phyloP scores from a whole-genome alignment of 306 rosid species.

The Urtica urens region DNA sequence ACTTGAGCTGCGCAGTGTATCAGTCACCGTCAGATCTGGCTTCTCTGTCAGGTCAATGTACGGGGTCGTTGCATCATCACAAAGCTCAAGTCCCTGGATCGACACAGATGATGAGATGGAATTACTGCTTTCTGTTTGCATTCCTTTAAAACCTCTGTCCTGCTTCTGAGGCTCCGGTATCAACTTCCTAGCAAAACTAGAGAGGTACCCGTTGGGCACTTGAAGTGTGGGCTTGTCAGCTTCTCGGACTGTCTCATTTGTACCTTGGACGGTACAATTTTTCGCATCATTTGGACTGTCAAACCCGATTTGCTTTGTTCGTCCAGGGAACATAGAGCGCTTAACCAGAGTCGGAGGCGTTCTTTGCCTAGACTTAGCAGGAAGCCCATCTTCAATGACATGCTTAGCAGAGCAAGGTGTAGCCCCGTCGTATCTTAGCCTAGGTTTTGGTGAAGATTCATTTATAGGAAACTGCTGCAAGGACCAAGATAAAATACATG shows the following conservation, averaged over 20 bases:
- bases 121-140: conserved; percentile 62
- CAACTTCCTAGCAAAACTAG: conserved; percentile 30
- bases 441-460: conserved; percentile 56
- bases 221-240: conserved; percentile 34
- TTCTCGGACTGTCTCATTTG: conserved; percentile 37
- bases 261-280: conserved; percentile 27
- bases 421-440: conserved; percentile 50
- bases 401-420: conserved; percentile 46
- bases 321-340: conserved; percentile 49
- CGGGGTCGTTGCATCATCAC: conserved; percentile 55
- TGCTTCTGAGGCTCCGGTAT: conserved; percentile 33
- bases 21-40: conserved; percentile 23
- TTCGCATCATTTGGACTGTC: conserved; percentile 41
- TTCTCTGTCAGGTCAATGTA: conserved; percentile 46
- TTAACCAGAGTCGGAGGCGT: conserved; percentile 66
- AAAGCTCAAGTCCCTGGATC: conserved; percentile 65
- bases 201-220: conserved; percentile 30
- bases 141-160: conserved; percentile 51
- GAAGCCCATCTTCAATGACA: conserved; percentile 58
- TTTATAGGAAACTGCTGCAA: conserved; percentile 44
- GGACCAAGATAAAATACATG: background rate
- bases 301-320: conserved; percentile 45
- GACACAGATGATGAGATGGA: conserved; percentile 78
- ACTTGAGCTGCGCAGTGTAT: conserved; percentile 25
- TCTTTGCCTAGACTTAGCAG: conserved; percentile 55